Base-by-base conservation (phyloP, 2,329 filamentous ascomycete species). In the Lasiodiplodia citricola region DNA sequence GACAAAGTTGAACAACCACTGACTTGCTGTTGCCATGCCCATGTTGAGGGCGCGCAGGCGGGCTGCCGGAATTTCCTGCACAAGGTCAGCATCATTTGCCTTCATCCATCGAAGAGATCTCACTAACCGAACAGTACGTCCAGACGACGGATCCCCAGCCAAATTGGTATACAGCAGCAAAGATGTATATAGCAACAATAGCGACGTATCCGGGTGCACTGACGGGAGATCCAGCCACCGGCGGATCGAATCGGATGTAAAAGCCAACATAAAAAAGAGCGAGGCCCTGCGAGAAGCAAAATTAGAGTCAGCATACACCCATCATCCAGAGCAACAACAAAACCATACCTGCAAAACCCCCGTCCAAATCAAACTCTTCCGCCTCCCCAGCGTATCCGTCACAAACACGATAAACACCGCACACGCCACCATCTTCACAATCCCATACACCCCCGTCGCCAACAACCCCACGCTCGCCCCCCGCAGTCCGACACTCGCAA, bases 1-100 rank as follows among this genome's bases (percentile, higher is more conserved):
- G 35, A 55, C 68, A 81, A 88, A 92, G 84, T 92, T 94, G 91
- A 92, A 95, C 71, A 94, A 86, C 92, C 92, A 95, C 87, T 94
- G 95, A 79, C 90, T 93, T 72, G 92, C 91, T 21, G 92, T 95
- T 57, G 92, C 94, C 64, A 96, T 54, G 23, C 51, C 51, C 51
- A 54, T 28, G 16, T 54, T 54, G 11, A 54, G 23, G 23, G 86
- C 55, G 85, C 84, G 92, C 95, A 71, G 86, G 88, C 70, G 92
- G 92, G 78, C 95, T 95, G 85, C 90, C 94, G 86, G 92, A 92
- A 85, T 95, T 93, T 79, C 0, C 74, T 87, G 1, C 21, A 51
- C 3, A 11, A 51, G 6, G 11, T 51, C 67, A 76, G 74, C 72
- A 83, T 79, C 70, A 79, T 75, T 37, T 82, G 80, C 14, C 81